Percentiles rank a stretch among this genome's conserved stretches.
These are phyloP conservation scores for Podospora tetraspora DNA, from an alignment of 495 filamentous ascomycete genomes.

Conservation along the genomic window DNA sequence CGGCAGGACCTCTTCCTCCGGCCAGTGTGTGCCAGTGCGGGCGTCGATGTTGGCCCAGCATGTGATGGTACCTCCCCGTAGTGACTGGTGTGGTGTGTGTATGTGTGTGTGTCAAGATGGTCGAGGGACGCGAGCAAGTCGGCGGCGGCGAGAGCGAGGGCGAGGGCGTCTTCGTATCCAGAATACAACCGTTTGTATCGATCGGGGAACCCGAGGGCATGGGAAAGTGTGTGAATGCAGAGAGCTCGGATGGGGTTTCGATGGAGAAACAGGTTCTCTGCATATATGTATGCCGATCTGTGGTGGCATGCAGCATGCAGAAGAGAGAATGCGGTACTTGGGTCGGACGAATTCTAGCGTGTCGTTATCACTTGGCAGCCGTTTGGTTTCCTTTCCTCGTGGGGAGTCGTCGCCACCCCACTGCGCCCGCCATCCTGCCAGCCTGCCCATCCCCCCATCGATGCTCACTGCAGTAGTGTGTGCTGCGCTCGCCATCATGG, in stretches of 20 bases:
- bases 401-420: not conserved
- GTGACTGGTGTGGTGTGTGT: not conserved
- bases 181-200: not conserved
- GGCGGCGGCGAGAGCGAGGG: not conserved
- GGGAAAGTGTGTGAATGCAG: slow-evolving; percentile 1
- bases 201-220: slow-evolving; percentile 11
- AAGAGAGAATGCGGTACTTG: slow-evolving; percentile 1
- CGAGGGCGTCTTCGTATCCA: not conserved
- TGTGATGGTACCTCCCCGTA: not conserved
- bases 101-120: not conserved
- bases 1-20: not conserved
- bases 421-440: not conserved
- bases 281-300: slow-evolving; percentile 11
- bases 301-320: slow-evolving; percentile 15
- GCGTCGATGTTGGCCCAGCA: not conserved
- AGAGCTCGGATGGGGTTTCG: not conserved
- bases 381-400: not conserved
- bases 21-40: not conserved
- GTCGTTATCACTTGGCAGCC: slow-evolving; percentile 1
- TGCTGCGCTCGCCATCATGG: not conserved
- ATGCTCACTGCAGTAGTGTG: not conserved
- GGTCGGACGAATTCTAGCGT: not conserved
- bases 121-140: not conserved
- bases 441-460: not conserved
- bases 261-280: slow-evolving; percentile 4